Evolutionary conservation across 2,329 filamentous ascomycete species (phyloP).

Genomic region (Tolypocladium tropicale): DNA sequence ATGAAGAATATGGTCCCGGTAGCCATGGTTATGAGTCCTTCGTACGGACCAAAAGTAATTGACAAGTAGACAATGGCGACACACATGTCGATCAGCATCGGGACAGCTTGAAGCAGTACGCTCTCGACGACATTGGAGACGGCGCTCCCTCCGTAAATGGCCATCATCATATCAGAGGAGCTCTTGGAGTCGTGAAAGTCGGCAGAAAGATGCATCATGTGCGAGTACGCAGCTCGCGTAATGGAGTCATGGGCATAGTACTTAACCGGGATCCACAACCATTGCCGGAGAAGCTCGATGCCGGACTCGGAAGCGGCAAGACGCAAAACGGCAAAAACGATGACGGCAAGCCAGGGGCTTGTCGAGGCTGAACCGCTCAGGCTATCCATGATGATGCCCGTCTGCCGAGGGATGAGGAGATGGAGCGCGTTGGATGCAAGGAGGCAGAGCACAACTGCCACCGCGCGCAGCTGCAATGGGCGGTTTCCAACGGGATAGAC

Average conservation of each 20-base stretch:
- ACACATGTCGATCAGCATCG: conserved; percentile 49
- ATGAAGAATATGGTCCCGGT: conserved; percentile 47
- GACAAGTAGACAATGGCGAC: conserved; percentile 52
- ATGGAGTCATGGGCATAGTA: conserved; percentile 45
- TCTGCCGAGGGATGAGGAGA: conserved; percentile 68
- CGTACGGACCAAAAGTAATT: conserved; percentile 47
- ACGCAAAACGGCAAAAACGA: conserved; percentile 39
- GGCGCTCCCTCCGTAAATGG: conserved; percentile 42
- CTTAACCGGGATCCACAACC: conserved; percentile 49
- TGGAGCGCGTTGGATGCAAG: conserved; percentile 63
- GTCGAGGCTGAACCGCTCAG: conserved; percentile 40
- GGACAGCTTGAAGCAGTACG: conserved; percentile 45
- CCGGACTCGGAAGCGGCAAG: conserved; percentile 45
- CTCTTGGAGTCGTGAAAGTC: conserved; percentile 53
- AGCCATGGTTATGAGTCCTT: conserved; percentile 51
- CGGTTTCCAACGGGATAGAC: conserved; percentile 64
- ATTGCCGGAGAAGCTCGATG: conserved; percentile 40
- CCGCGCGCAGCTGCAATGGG: conserved; percentile 55
- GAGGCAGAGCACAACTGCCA: conserved; percentile 57
- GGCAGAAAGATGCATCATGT: conserved; percentile 49
- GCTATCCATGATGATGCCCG: conserved; percentile 68
- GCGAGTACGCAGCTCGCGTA: conserved; percentile 44
- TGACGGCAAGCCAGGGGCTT: conserved; percentile 41
- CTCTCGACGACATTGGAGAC: conserved; percentile 47
- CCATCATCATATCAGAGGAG: conserved; percentile 46